Evolutionary conservation across 306 rosid species (phyloP).

Genomic region (Vachellia pachyceras): DNA sequence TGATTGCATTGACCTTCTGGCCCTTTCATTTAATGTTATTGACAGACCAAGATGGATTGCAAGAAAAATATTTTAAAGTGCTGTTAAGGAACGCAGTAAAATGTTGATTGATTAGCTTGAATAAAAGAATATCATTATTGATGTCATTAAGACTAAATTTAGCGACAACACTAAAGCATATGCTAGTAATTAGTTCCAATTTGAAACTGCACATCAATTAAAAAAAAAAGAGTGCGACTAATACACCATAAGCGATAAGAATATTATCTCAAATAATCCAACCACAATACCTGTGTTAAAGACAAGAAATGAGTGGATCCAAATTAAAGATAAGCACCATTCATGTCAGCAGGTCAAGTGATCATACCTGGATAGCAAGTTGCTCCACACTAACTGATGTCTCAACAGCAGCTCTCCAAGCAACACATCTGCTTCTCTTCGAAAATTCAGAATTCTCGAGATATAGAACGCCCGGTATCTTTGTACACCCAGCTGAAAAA

Average conservation of each 20-base stretch:
- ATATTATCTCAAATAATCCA: slow-evolving; percentile 20
- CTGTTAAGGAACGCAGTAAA: background rate
- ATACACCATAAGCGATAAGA: slow-evolving; percentile 4
- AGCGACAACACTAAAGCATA: background rate
- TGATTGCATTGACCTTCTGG: background rate
- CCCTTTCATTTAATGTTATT: background rate
- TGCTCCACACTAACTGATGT: slow-evolving; percentile 80
- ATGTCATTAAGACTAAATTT: background rate
- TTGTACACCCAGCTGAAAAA: slow-evolving; percentile 86
- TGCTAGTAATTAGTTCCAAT: background rate
- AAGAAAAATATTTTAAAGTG: background rate
- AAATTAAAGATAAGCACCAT: slow-evolving; percentile 9
- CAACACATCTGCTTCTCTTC: slow-evolving; percentile 75
- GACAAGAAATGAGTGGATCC: slow-evolving; percentile 7
- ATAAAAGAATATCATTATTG: background rate
- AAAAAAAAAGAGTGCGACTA: slow-evolving; percentile 1
- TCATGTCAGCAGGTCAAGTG: slow-evolving; percentile 31
- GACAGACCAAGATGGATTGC: background rate
- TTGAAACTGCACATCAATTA: background rate
- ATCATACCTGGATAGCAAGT: slow-evolving; percentile 86
- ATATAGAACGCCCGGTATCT: slow-evolving; percentile 82
- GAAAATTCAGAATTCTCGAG: slow-evolving; percentile 94
- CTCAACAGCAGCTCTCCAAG: slow-evolving; percentile 96
- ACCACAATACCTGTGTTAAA: slow-evolving; percentile 21
- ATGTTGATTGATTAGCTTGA: background rate